Evolutionary conservation across 805 yeast genomes (phyloP), one percentile per base, ranked within the genome.

Genomic region (Yarrowia keelungensis): DNA sequence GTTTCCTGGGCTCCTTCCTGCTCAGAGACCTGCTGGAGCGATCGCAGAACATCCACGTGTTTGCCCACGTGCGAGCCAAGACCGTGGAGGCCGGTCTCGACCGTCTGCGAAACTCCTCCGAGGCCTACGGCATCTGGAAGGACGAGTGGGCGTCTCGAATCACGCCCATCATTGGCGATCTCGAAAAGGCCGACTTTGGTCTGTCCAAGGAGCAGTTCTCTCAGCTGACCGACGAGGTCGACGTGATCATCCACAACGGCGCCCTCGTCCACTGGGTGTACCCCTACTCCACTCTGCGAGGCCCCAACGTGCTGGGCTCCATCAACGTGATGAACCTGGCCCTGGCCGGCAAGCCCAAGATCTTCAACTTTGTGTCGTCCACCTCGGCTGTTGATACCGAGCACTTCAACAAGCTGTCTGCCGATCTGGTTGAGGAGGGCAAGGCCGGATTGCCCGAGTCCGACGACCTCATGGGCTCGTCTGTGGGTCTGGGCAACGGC

Each of bases 181-280:
- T 95, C 73, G 85, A 94, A 7, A 79, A 83, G 71, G 80, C 83
- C n/a, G 83, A 89, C 53, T 88, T 95, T 76, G 99, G 98, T 0
- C 75, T 91, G 67, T 72, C 79, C 16, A 82, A 83, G 43, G 77
- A 74, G 3, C 80, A 81, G 41, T 95, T 97, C 97, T 53, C 72
- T 1, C 61, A 74, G 8, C 83, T 95, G 70, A 80, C 86, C 10
- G 78, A 84, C 15, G 79, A 81, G 0, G 82, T 94, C 69, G 99
- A 96, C 78, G 88, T 89, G 3, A 87, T 95, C 66, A 86, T 95
- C 71, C 99, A 95, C 79, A 95, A 95, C 74, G 99, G 98, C 81
- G 99, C 99, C 16, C 83, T 93, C 71, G 99, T 95, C 46, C 99
- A 95, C 78, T 95, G 99, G 99, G 97, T 93, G 1, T 95, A 90